Evolutionary conservation across 2,329 filamentous ascomycete genomes (phyloP).

Genomic region (Allantophomopsis lycopodina): DNA sequence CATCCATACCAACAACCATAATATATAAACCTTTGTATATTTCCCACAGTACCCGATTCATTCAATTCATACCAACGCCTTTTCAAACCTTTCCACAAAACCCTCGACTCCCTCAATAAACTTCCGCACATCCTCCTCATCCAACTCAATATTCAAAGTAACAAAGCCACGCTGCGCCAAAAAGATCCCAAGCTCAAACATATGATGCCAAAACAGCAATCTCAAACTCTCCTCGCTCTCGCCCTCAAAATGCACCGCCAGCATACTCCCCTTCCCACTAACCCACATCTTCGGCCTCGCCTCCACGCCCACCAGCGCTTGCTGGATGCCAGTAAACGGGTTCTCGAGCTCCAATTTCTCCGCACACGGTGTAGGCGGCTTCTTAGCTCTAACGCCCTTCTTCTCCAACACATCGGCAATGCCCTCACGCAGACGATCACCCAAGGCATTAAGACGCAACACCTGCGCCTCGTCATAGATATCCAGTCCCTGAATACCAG

Average conservation of each 20-base stretch:
- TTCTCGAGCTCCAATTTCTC: constrained; percentile 4
- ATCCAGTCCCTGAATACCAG: constrained; percentile 23
- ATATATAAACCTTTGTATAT: no score
- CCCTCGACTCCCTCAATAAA: constrained; percentile 1
- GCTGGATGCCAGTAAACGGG: constrained; percentile 3
- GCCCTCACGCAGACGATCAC: constrained; percentile 5
- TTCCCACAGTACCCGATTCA: no score
- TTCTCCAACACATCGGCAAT: constrained; percentile 5
- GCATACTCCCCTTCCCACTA: constrained; percentile 9
- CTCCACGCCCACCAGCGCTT: neutral
- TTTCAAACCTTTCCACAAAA: neutral
- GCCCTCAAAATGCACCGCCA: constrained; percentile 9
- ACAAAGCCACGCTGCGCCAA: constrained; percentile 11
- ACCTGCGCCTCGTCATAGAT: constrained; percentile 8
- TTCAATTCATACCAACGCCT: neutral
- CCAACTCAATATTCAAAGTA: constrained; percentile 9
- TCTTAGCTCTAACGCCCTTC: constrained; percentile 1
- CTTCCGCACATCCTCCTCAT: constrained; percentile 5
- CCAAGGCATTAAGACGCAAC: constrained; percentile 7
- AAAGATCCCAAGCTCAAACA: constrained; percentile 10
- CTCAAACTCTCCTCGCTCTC: constrained; percentile 7
- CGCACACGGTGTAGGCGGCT: neutral
- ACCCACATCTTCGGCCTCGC: constrained; percentile 6
- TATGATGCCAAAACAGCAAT: constrained; percentile 10
- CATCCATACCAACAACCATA: no score